phyloP scores from a whole-genome alignment of 768 basidiomycete genomes.

The Chiua virens region DNA sequence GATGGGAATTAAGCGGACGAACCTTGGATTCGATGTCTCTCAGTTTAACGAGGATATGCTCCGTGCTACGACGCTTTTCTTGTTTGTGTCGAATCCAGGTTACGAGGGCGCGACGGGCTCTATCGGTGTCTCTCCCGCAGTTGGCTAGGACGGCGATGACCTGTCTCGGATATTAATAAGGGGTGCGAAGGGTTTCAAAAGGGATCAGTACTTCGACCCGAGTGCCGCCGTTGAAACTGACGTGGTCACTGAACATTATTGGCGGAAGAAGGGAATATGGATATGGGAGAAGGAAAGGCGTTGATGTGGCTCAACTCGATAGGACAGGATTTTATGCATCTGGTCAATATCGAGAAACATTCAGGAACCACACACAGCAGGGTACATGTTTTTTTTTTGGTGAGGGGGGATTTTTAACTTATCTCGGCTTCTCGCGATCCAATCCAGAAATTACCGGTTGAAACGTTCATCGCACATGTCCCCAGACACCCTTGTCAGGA shows the following conservation, averaged over 20 bases:
- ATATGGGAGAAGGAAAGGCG: constrained; percentile 3
- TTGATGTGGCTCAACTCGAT: background rate
- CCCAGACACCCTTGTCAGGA: constrained; percentile 2
- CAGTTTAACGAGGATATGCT: constrained; percentile 31
- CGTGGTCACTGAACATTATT: constrained; percentile 23
- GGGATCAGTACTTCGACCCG: constrained; percentile 26
- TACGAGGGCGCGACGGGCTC: constrained; percentile 28
- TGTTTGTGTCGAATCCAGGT: constrained; percentile 32
- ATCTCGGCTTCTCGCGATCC: constrained; percentile 3
- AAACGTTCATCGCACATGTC: constrained; percentile 14
- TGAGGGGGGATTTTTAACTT: background rate
- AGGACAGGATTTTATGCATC: constrained; percentile 12
- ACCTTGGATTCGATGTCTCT: constrained; percentile 31
- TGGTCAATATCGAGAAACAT: constrained; percentile 3
- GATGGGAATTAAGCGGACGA: background rate
- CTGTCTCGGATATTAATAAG: constrained; percentile 12
- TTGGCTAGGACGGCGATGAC: constrained; percentile 35
- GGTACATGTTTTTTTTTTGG: background rate
- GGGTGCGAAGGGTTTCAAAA: too few species aligned
- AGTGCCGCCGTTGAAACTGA: constrained; percentile 30
- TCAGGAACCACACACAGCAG: constrained; percentile 24
- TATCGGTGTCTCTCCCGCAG: constrained; percentile 29
- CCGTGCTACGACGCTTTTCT: constrained; percentile 26
- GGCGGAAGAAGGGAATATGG: background rate
- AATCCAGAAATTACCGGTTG: constrained; percentile 3